A percentile compares a stretch with the other conserved stretches of the same genome.
phyloP scores from a whole-genome alignment of 1,284 basidiomycete genomes.

The Papiliotrema nemorosa region DNA sequence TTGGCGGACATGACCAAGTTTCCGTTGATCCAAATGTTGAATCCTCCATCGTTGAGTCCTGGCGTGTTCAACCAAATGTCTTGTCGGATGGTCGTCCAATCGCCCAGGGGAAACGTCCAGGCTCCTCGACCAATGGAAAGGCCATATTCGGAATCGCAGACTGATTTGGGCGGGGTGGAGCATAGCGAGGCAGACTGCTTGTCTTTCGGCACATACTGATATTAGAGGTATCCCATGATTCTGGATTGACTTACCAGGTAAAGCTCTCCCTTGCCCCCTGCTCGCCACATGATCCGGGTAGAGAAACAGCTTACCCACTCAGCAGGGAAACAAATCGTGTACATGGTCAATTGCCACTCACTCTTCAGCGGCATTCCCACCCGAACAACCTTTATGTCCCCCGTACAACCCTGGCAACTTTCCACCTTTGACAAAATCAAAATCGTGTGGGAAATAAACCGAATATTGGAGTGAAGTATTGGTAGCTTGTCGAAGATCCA shows the following conservation, averaged over 20 bases:
- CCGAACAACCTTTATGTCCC: slow-evolving; percentile 24
- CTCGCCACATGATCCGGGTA: slow-evolving; percentile 49
- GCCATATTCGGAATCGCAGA: slow-evolving; percentile 39
- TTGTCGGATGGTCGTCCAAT: slow-evolving; percentile 58
- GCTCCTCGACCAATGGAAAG: slow-evolving; percentile 64
- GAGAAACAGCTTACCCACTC: slow-evolving; percentile 45
- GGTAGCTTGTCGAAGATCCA: slow-evolving; percentile 19
- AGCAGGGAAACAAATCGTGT: slow-evolving; percentile 44
- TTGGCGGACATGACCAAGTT: slow-evolving; percentile 10
- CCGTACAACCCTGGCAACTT: slow-evolving; percentile 51
- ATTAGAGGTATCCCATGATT: slow-evolving; percentile 5
- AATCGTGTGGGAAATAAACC: slow-evolving; percentile 44
- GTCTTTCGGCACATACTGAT: slow-evolving; percentile 27
- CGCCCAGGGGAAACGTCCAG: slow-evolving; percentile 61
- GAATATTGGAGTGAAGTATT: slow-evolving; percentile 51
- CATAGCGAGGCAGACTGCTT: slow-evolving; percentile 28
- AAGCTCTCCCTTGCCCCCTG: slow-evolving; percentile 38
- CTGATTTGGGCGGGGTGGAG: slow-evolving; percentile 21
- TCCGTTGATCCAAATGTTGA: slow-evolving; percentile 28
- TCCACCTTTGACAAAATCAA: slow-evolving; percentile 49
- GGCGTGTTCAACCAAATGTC: slow-evolving; percentile 26
- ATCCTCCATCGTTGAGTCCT: slow-evolving; percentile 22
- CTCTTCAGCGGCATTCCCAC: slow-evolving; percentile 49
- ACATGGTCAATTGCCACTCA: slow-evolving; percentile 42
- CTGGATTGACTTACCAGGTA: slow-evolving; percentile 43